Percentiles rank a stretch among this genome's conserved stretches.
These are phyloP conservation scores for Axilococcus clingmanii DNA, from an alignment of 139 green algal species.

Conservation along the genomic window DNA sequence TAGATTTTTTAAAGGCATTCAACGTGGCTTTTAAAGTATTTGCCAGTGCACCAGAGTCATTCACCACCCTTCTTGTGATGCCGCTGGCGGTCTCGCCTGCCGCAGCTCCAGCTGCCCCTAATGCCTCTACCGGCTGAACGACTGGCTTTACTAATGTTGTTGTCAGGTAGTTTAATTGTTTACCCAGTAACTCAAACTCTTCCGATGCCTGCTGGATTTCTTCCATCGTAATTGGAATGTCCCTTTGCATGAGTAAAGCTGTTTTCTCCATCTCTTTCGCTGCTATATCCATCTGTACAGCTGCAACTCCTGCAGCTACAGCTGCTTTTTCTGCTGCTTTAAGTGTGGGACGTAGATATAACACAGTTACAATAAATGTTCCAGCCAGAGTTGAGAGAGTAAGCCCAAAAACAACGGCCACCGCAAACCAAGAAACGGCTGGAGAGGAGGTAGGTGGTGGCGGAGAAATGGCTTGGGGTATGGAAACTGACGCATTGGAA, in stretches of 20 bases:
- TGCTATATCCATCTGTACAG: conserved; percentile 13
- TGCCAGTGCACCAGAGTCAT: conserved; percentile 2
- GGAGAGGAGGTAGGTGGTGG: neutral
- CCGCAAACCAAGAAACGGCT: conserved; percentile 3
- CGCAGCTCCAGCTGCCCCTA: neutral
- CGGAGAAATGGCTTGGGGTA: neutral
- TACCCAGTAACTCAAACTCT: conserved; percentile 26
- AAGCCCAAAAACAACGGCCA: conserved; percentile 10
- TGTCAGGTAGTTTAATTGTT: conserved; percentile 22
- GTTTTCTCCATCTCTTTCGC: conserved; percentile 23
- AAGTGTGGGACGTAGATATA: conserved; percentile 23
- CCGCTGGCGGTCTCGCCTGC: neutral
- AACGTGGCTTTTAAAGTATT: conserved; percentile 3
- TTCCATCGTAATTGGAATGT: conserved; percentile 23
- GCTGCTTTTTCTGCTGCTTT: conserved; percentile 16
- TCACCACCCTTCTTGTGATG: conserved; percentile 3
- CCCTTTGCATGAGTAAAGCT: conserved; percentile 18
- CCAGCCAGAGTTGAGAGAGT: conserved; percentile 9
- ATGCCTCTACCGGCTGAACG: neutral
- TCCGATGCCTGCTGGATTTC: conserved; percentile 25
- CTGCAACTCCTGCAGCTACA: conserved; percentile 9
- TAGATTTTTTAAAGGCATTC: neutral
- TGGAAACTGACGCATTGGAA: neutral
- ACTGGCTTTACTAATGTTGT: conserved; percentile 1
- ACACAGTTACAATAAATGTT: conserved; percentile 12